Evolutionary conservation across 202 grass and related monocot genomes (phyloP).

Genomic region (Digitaria exilis): DNA sequence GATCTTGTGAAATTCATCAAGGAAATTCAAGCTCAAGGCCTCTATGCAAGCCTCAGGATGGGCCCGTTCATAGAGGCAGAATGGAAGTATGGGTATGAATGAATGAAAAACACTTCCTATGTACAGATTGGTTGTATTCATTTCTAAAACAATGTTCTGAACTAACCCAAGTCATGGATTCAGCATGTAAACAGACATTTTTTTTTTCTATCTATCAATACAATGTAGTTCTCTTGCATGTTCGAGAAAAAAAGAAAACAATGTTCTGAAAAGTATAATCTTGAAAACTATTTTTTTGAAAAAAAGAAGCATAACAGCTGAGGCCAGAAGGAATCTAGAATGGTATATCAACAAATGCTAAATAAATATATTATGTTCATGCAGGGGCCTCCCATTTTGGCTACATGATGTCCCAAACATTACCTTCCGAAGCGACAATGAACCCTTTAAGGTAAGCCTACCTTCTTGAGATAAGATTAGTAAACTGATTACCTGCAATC

Average conservation of each 20-base stretch:
- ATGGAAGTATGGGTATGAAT: conserved; percentile 84
- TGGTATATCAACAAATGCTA: conserved; percentile 24
- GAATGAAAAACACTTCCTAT: neutral
- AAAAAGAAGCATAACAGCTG: neutral
- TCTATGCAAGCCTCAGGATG: conserved; percentile 76
- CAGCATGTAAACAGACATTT: no score
- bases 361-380: conserved; percentile 17
- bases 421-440: conserved; percentile 75
- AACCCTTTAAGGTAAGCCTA: conserved; percentile 73
- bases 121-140: neutral
- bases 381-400: conserved; percentile 94
- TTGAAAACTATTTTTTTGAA: neutral
- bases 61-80: conserved; percentile 84
- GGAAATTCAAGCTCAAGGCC: conserved; percentile 58
- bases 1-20: conserved; percentile 82
- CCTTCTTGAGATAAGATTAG: neutral
- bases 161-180: no score
- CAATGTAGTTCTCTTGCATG: no score
- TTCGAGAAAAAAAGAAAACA: neutral
- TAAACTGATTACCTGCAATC: neutral
- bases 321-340: neutral
- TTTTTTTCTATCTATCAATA: no score
- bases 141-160: neutral
- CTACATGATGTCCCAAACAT: conserved; percentile 71
- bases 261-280: neutral